Evolutionary conservation across 164 flowering plant genomes (phyloP), one percentile per base, ranked within the genome.

Genomic region (Chimonanthus praecox): DNA sequence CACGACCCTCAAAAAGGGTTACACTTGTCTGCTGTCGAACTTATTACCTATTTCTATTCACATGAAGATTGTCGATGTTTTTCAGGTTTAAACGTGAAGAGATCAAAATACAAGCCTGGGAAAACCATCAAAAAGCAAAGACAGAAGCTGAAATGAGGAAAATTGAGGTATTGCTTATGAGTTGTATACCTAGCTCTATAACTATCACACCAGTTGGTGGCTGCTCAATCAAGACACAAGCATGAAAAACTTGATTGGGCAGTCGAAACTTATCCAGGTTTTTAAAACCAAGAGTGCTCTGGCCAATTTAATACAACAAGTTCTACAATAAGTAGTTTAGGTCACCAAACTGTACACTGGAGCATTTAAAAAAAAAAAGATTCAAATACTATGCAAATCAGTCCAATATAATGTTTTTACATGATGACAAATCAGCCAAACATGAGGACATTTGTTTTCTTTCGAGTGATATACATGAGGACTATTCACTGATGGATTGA

Each of bases 81-180:
- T 76, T 68, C 82, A 93, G 98, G 85, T 93, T 79, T 74, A 89
- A 88, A 80, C 89, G 90, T n/a, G 98, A 91, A 77, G 97, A 93
- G 78, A 82, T 91, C 76, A 91, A 85, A 80, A 91, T 93, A 78
- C 85, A 87, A 70, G 94, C 90, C 73, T 93, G 98, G 98, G 97
- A 93, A 80, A 89, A 86, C 79, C 97, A 90, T 77, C 91, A 93
- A 69, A 91, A 88, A 76, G 94, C 94, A 65, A 91, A 87, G 80
- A 75, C 87, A 46, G 98, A 93, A 81, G 92, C 94, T 69, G 94
- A 91, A 73, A 88, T 90, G 97, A 86, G 88, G 81, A 91, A 84
- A 83, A 82, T 81, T 66, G 98, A 91, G 98, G 98, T 91, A 83
- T 49, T 49, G 20, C 6, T 7, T 66, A 7, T 61, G 49, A 13